These are phyloP conservation scores for Cyberlindnera americana DNA, from an alignment of 805 yeast species.

Conservation along the genomic window DNA sequence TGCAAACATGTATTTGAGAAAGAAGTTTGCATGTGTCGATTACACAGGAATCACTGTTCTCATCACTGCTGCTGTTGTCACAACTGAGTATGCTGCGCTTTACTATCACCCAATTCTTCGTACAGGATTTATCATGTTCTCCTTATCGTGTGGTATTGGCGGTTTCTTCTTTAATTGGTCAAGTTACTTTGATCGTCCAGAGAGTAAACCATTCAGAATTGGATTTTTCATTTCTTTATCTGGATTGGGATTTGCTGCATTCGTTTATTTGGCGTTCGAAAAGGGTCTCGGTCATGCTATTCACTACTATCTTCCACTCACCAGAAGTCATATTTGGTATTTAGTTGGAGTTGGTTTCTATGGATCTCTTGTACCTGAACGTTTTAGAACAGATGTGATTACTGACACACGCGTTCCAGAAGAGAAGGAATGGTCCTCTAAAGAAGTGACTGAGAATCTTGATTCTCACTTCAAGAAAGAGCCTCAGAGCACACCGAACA, in stretches of 20 bases:
- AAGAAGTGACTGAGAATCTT: constrained; percentile 30
- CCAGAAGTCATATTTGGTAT: constrained; percentile 72
- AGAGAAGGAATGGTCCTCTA: constrained; percentile 29
- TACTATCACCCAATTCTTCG: constrained; percentile 52
- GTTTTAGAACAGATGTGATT: constrained; percentile 70
- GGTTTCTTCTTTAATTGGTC: constrained; percentile 89
- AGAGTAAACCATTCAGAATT: constrained; percentile 74
- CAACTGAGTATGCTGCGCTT: constrained; percentile 79
- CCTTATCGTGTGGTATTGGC: constrained; percentile 60
- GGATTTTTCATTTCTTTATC: constrained; percentile 78
- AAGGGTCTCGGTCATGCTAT: constrained; percentile 55
- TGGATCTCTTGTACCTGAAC: constrained; percentile 85
- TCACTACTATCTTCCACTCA: constrained; percentile 60
- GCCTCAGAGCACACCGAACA: constrained; percentile 34
- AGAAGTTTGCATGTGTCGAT: constrained; percentile 87
- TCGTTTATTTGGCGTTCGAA: constrained; percentile 48
- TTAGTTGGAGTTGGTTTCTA: constrained; percentile 80
- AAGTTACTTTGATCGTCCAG: constrained; percentile 87
- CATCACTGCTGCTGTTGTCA: constrained; percentile 83
- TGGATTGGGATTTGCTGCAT: constrained; percentile 66
- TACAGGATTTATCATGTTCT: constrained; percentile 52
- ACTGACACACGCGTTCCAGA: constrained; percentile 45
- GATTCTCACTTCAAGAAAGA: constrained; percentile 37
- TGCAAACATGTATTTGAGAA: constrained; percentile 56
- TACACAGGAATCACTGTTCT: constrained; percentile 90